Evolutionary conservation across 441 rosid species (phyloP), one percentile per base, ranked within the genome.

Genomic region (Pelargonium exstipulatum): DNA sequence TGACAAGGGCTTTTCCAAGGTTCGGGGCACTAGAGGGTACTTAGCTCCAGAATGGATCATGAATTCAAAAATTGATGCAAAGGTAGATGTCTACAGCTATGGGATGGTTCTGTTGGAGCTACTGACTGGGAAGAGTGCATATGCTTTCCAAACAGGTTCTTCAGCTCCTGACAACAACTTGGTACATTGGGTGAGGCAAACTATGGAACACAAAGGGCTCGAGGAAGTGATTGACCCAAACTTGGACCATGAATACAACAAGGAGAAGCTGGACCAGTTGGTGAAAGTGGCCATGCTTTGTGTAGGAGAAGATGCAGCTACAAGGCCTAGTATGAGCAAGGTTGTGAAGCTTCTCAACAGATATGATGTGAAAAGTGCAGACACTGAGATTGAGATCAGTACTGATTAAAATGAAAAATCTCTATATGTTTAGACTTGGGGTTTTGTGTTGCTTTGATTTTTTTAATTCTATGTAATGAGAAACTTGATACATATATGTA

Each of bases 11-110:
- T 60, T 70, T 17, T 75, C 82, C 7, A 43, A 40, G 32, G 45
- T 79, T 8, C 69, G 71, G n/a, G 75, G 77, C 42, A 76, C 82
- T 4, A 63, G 72, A 67, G 76, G 78, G 8, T 78, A 78, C 53
- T 35, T 78, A 71, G 76, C 78, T 42, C 81, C 78, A 2, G 73
- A 72, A 12, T 76, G 77, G 77, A 64, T 65, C 12, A 24, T 58
- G 68, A 79, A 73, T 70, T 74, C 67, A 46, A 74, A 61, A 0
- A 73, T 76, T 17, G 77, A 79, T 35, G 79, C 67, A 37, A 74
- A 61, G 0, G 70, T 76, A 22, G 77, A 79, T 35, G 79, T 70
- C 0, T 79, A 79, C 37, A 70, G 82, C 51, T 79, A 70, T 0
- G 75, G 77, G 1, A 62, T 76, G 16, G 74, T 79, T 65, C 67